Conservation (phyloP, 73 alveolate genomes). For the Paramecium biaurelia region DNA sequence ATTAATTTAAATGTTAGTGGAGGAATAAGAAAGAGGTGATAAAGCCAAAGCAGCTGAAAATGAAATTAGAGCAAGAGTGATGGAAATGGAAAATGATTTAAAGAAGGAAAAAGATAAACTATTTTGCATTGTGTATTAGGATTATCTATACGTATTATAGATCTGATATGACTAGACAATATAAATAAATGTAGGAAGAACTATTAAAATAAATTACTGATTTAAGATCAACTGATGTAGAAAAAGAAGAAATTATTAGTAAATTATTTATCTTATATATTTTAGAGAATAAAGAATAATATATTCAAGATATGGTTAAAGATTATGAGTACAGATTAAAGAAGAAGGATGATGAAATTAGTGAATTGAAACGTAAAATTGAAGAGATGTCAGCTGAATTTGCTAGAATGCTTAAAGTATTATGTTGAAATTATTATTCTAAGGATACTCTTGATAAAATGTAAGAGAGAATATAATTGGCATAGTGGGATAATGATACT, state of each 20-base stretch:
- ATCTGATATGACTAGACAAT: constrained; percentile 84
- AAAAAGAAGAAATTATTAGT: constrained; percentile 62
- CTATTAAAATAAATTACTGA: constrained; percentile 68
- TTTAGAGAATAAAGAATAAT: constrained; percentile 62
- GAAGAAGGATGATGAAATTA: constrained; percentile 75
- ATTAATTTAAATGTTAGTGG: neutral
- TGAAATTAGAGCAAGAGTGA: constrained; percentile 72
- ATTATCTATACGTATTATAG: neutral
- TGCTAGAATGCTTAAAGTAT: constrained; percentile 80
- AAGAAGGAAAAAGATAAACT: constrained; percentile 71
- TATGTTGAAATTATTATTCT: neutral
- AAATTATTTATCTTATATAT: neutral
- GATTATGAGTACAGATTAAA: constrained; percentile 69
- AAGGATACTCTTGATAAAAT: constrained; percentile 78
- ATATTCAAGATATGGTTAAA: constrained; percentile 65
- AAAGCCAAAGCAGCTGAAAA: constrained; percentile 81
- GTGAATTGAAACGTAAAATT: constrained; percentile 71
- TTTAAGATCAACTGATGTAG: constrained; percentile 60
- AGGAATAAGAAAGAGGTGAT: constrained; percentile 73
- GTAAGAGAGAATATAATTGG: constrained; percentile 80
- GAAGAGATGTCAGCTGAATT: constrained; percentile 83
- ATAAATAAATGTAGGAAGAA: constrained; percentile 80
- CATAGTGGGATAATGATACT: constrained; percentile 86
- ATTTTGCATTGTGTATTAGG: constrained; percentile 55
- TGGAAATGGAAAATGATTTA: constrained; percentile 72